Conservation (phyloP, 2,329 filamentous ascomycete species). For the Ceratocystis harringtonii region DNA sequence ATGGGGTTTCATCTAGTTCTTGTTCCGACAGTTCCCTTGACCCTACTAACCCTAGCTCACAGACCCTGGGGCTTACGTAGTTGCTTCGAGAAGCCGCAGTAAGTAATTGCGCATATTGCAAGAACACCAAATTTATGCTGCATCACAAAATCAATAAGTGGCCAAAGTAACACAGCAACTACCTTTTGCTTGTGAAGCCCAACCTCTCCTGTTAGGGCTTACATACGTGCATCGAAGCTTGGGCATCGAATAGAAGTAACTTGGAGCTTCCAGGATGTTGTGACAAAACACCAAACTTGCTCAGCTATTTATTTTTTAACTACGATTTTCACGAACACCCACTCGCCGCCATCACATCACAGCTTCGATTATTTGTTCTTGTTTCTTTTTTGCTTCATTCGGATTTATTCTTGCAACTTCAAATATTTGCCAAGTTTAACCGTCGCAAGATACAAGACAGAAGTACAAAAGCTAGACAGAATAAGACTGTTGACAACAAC, state of each 20-base stretch:
- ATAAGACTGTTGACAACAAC: no score
- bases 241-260: background rate
- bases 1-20: background rate
- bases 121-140: no score
- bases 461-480: no score
- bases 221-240: background rate
- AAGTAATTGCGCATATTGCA: no score
- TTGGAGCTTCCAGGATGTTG: background rate
- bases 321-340: no score
- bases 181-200: background rate
- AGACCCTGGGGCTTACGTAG: no score
- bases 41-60: background rate
- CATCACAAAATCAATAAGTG: no score
- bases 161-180: background rate
- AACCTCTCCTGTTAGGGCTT: background rate
- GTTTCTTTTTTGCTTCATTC: background rate
- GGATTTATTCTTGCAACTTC: background rate
- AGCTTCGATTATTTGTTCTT: no score
- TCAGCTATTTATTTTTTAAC: background rate
- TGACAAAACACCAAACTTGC: background rate
- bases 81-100: no score
- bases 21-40: background rate
- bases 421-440: background rate
- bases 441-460: background rate
- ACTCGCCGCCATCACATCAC: no score